Evolutionary conservation across 1,139 yeast species (phyloP).

Genomic region (Kurtzmaniella quercitrusa): DNA sequence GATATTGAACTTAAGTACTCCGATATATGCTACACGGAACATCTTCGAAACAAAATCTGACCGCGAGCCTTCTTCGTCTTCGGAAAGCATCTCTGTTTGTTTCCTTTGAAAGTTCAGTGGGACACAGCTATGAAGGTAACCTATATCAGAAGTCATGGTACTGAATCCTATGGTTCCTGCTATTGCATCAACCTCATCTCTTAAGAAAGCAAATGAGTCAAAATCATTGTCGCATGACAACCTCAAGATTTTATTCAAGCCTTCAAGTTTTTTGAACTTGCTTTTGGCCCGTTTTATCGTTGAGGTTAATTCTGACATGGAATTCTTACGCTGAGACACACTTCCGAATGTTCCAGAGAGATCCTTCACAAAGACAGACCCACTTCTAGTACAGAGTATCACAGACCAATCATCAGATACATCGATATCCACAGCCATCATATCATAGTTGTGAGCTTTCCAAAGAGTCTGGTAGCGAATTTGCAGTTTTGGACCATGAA

Average conservation of each 20-base stretch:
- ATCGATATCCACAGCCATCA: slow-evolving; percentile 58
- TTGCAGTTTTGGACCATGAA: slow-evolving; percentile 23
- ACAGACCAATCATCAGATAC: slow-evolving; percentile 67
- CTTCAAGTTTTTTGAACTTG: slow-evolving; percentile 54
- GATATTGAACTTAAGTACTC: not conserved
- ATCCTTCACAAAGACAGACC: slow-evolving; percentile 50
- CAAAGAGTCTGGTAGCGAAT: slow-evolving; percentile 35
- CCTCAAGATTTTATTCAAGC: slow-evolving; percentile 48
- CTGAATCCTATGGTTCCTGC: slow-evolving; percentile 47
- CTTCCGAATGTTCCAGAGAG: slow-evolving; percentile 14
- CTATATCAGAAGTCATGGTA: slow-evolving; percentile 44
- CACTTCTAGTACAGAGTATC: slow-evolving; percentile 62
- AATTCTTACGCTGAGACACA: slow-evolving; percentile 23
- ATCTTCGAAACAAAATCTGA: not conserved
- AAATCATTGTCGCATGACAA: slow-evolving; percentile 68
- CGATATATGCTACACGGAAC: not conserved
- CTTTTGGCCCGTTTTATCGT: slow-evolving; percentile 26
- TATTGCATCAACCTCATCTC: slow-evolving; percentile 56
- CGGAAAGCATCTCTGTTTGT: slow-evolving; percentile 30
- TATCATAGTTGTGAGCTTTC: slow-evolving; percentile 50
- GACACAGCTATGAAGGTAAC: slow-evolving; percentile 43
- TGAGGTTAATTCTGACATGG: slow-evolving; percentile 24
- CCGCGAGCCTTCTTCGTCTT: slow-evolving; percentile 11
- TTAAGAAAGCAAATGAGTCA: slow-evolving; percentile 63
- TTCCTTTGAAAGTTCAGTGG: slow-evolving; percentile 24